Conservation (phyloP, 495 filamentous ascomycete species). For the Trichoderma asperelloides region DNA sequence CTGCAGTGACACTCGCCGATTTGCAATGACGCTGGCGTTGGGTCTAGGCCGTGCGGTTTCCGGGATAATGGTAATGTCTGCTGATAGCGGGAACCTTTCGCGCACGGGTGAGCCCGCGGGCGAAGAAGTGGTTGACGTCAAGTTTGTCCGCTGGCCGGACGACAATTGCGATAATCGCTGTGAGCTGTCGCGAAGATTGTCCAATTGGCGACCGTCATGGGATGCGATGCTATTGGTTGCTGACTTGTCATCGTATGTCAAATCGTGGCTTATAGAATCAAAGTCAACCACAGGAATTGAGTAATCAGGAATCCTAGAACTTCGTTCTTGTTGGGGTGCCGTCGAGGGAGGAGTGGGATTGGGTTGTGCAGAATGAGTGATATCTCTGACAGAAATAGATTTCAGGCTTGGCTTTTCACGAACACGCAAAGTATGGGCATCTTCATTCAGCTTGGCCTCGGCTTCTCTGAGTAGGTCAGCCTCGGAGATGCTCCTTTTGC, state of each 20-base stretch:
- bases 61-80: conserved; percentile 20
- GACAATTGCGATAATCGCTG: conserved; percentile 54
- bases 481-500: conserved; percentile 56
- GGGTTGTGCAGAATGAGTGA: conserved; percentile 31
- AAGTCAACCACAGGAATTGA: conserved; percentile 12
- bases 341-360: conserved; percentile 27
- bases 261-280: conserved; percentile 14
- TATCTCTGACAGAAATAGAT: conserved; percentile 44
- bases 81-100: conserved; percentile 32
- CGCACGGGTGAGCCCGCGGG: conserved; percentile 39
- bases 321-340: conserved; percentile 13
- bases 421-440: conserved; percentile 21
- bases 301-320: not conserved
- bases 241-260: conserved; percentile 33
- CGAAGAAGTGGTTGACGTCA: conserved; percentile 47
- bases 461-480: conserved; percentile 36
- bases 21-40: conserved; percentile 43
- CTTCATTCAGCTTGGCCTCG: conserved; percentile 14
- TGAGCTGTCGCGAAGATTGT: conserved; percentile 38
- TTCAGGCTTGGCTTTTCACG: conserved; percentile 41
- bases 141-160: conserved; percentile 47
- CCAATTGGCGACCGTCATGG: conserved; percentile 40
- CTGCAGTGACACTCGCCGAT: conserved; percentile 45
- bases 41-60: conserved; percentile 34
- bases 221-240: conserved; percentile 39